Percentiles rank a stretch among this genome's conserved stretches.
These are phyloP conservation scores for Hypoxylon subgilvum DNA, from an alignment of 495 filamentous ascomycete species.

Conservation along the genomic window DNA sequence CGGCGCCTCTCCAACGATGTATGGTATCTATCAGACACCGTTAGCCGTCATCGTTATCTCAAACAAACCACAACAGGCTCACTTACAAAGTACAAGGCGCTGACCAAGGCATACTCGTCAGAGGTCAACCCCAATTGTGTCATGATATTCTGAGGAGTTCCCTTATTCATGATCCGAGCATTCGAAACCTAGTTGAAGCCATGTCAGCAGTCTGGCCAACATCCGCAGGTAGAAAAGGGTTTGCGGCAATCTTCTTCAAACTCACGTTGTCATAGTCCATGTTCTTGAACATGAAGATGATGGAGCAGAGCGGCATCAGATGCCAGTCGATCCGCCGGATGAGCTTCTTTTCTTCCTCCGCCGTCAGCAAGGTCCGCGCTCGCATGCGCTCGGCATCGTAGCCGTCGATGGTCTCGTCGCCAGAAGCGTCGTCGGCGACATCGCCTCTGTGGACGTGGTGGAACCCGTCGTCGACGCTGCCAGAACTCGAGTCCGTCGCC, in stretches of 20 bases:
- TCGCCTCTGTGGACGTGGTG: conserved; percentile 36
- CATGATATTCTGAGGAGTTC: conserved; percentile 52
- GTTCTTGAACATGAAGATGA: conserved; percentile 56
- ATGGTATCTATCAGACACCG: conserved; percentile 46
- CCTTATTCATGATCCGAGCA: conserved; percentile 48
- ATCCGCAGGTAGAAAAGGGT: neutral
- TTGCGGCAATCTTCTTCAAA: conserved; percentile 2
- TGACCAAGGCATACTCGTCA: conserved; percentile 42
- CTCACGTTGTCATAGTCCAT: conserved; percentile 50
- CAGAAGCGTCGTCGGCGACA: conserved; percentile 17
- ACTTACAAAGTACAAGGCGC: conserved; percentile 44
- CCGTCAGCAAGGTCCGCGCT: conserved; percentile 46
- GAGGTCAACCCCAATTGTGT: conserved; percentile 48
- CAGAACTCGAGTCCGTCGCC: conserved; percentile 27
- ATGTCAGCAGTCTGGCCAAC: neutral
- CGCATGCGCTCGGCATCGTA: conserved; percentile 52
- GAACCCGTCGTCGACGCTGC: conserved; percentile 34
- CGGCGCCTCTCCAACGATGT: conserved; percentile 53
- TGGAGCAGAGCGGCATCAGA: conserved; percentile 49
- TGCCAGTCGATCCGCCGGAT: conserved; percentile 55
- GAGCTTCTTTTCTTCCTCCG: conserved; percentile 51
- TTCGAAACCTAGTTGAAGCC: conserved; percentile 43
- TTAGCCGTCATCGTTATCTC: conserved; percentile 21
- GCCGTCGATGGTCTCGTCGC: conserved; percentile 42
- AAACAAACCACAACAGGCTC: neutral